Evolutionary conservation across 345 rosid species (phyloP).

Genomic region (Moringa oleifera): DNA sequence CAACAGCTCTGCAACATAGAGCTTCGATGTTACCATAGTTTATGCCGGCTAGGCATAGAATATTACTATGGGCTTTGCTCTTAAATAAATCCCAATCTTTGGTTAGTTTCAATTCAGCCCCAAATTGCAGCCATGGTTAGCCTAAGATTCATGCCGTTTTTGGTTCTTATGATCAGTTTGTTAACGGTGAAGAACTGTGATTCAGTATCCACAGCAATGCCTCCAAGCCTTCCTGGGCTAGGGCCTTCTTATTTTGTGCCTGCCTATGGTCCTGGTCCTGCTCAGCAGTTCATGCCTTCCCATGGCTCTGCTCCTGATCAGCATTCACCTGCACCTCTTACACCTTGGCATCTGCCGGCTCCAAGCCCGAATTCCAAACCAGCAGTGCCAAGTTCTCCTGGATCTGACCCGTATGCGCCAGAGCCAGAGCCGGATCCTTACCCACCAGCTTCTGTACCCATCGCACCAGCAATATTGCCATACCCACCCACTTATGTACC

Average conservation of each 20-base stretch:
- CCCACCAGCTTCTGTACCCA: neutral
- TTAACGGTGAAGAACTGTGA: neutral
- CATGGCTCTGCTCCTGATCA: neutral
- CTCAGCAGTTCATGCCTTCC: neutral
- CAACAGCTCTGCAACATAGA: neutral
- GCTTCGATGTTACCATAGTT: neutral
- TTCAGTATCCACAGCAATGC: neutral
- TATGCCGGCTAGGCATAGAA: no score
- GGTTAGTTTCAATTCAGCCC: no score
- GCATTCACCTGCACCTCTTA: neutral
- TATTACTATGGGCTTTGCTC: no score
- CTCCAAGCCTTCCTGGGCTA: neutral
- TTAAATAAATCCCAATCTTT: no score
- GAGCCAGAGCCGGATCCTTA: neutral
- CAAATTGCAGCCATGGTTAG: neutral
- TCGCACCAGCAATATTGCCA: neutral
- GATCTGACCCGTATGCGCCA: neutral
- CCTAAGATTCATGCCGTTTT: neutral
- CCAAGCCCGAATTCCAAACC: neutral
- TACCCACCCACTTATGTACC: slow-evolving; percentile 4
- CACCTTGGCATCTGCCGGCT: neutral
- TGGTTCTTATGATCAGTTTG: neutral
- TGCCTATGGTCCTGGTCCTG: no score
- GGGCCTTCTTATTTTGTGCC: neutral
- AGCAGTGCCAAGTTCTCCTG: neutral